Evolutionary conservation across 805 yeast genomes (phyloP), one percentile per base, ranked within the genome.

Genomic region (Vanderwaltozyma verrucispora): DNA sequence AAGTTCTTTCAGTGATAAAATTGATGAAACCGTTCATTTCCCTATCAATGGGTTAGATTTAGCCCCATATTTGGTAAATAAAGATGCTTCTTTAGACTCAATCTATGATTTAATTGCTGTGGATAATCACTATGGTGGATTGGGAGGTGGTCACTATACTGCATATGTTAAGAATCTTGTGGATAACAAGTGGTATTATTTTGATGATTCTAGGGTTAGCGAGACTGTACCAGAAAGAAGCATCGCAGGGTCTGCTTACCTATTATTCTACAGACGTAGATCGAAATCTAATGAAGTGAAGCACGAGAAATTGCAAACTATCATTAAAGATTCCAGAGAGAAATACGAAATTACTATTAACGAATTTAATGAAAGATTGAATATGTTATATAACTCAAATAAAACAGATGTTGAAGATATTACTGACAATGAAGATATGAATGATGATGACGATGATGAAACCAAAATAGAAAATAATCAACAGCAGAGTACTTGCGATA

Each of bases 81-180:
- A 45, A 29, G 28, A 35, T 7, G 12, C 31, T 12, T 47, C 48
- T 16, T 44, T 42, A 34, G 52, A 49, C 4, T 48, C 59, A n/a
- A 54, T 83, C 1, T 89, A 89, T 59, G 97, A 92, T 54, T 64
- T 92, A 44, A 69, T 84, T 49, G 97, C 92, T 0, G 96, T 92
- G 17, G 97, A 88, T 56, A 92, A 89, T 56, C 98, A 92, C 54
- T 87, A 71, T 56, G 98, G 97, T 35, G 96, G 96, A 1, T 65
- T 89, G 15, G 96, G 97, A 1, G 97, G 97, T 4, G 97, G 98
- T 2, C 97, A 92, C 64, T 89, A 92, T 59, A 92, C 98, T 1
- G 83, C 97, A 0, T 80, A 77, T 51, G 95, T 74, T 1, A 81
- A 80, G 56, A 88, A 88, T 52, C 79, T 75, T 56, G 67, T 75